These are phyloP conservation scores for Salix udensis DNA, from an alignment of 345 rosid genomes.

Conservation along the genomic window DNA sequence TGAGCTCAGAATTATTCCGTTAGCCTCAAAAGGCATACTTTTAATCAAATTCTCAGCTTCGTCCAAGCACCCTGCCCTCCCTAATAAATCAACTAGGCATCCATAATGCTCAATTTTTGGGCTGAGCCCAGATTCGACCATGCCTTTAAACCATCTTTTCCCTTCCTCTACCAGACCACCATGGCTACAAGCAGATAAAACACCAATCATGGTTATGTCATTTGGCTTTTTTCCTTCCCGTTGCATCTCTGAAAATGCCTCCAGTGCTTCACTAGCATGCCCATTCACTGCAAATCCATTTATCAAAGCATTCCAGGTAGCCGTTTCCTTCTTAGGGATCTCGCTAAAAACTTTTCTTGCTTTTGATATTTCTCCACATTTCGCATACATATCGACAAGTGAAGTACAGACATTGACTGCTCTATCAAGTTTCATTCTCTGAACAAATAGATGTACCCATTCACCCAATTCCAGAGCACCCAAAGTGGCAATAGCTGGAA, in stretches of 20 bases:
- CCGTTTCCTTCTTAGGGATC: slow-evolving; percentile 42
- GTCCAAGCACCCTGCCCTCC: slow-evolving; percentile 58
- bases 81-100: slow-evolving; percentile 64
- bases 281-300: slow-evolving; percentile 72
- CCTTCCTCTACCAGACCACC: slow-evolving; percentile 73
- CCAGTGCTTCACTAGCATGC: slow-evolving; percentile 52
- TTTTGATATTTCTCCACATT: slow-evolving; percentile 60
- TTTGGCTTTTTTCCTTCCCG: slow-evolving; percentile 47
- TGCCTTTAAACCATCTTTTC: slow-evolving; percentile 56
- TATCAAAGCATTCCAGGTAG: slow-evolving; percentile 79
- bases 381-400: slow-evolving; percentile 76
- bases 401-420: slow-evolving; percentile 55
- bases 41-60: slow-evolving; percentile 64
- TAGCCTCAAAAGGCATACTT: slow-evolving; percentile 60
- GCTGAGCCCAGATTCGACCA: slow-evolving; percentile 44
- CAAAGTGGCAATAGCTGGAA: slow-evolving; percentile 71
- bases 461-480: slow-evolving; percentile 68
- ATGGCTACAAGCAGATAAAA: slow-evolving; percentile 76
- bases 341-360: slow-evolving; percentile 48
- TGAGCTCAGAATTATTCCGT: slow-evolving; percentile 62
- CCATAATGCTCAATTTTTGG: slow-evolving; percentile 71
- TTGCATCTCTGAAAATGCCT: slow-evolving; percentile 46
- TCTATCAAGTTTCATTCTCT: slow-evolving; percentile 48
- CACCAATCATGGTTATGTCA: slow-evolving; percentile 58
- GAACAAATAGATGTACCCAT: slow-evolving; percentile 52